Base-by-base conservation (phyloP, 2,329 filamentous ascomycete species). In the Cladosporium sp. region DNA sequence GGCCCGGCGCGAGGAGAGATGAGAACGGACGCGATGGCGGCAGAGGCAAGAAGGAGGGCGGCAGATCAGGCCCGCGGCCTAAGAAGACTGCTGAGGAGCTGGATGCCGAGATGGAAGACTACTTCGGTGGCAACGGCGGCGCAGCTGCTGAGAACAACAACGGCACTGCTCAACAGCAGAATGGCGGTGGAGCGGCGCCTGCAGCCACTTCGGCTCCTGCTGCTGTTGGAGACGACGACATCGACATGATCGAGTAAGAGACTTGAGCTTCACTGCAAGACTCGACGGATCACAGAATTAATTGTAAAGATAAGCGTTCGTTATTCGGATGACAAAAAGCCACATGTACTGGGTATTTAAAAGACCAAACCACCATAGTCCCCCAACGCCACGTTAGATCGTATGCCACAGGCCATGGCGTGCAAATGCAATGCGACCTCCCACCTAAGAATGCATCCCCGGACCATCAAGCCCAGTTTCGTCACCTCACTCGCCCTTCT, bases 81-180 rank as follows among this genome's bases (percentile, higher is more conserved):
- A 90, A 88, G 79, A 97, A 96, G 85, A 97, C 93, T 0, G 90
- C 93, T 71, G 91, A 96, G 72, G 92, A 97, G 76, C 83, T 97
- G 49, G 93, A 97, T 77, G 92, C 91, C n/a, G 93, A 97, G 80
- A 97, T 97, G 93, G 92, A 89, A 33, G 92, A 97, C 75, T 97
- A 97, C 78, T 97, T 92, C 82, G 88, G 85, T 33, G 81, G 80
- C 29, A 46, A 46, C 29, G 52, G 52, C 49, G 61, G 49, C 12
- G 61, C 28, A 12, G 60, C 50, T 46, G 31, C 8, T 7, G 26
- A 44, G 29, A 77, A 78, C 44, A 59, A 52, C 12, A 40, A 77
- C 72, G 57, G 75, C 72, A 65, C 77, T 72, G 56, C 74, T 79
- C 57, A 78, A 74, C 61, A 77, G 74, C 40, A 80, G 75, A 28